Base-by-base conservation (phyloP, 164 flowering plant species). In the Magnolia officinalis region DNA sequence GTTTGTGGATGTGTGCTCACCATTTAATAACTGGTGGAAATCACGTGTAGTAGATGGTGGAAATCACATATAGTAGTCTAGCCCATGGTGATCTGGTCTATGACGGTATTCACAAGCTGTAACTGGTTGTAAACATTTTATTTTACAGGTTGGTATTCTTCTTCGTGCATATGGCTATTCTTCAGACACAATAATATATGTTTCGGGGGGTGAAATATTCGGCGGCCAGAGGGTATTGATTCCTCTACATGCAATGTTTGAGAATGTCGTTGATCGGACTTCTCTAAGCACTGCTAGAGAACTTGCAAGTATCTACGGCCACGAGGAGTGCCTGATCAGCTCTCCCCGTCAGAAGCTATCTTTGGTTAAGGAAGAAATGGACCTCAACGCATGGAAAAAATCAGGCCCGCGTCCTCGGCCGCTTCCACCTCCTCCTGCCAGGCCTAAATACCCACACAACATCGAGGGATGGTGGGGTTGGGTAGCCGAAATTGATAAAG, bases 391-490 rank as follows among this genome's bases (percentile, higher is more conserved):
- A n/a, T 94, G 96, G 99, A 94, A 87, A 84, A 87, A 74, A 59
- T 82, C 88, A 8, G 97, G 95, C 23, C 90, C 93, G 24, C 92
- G 97, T n/a, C 99, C 99, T 77, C 90, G 94, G 50, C 98, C 98
- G 19, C 97, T 91, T 72, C 92, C 98, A 65, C 99, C 99, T 11
- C 99, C 99, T 73, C 97, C 99, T 29, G 90, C 94, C 5, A 84
- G 97, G 67, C 91, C 90, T 2, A 96, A 91, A 75, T 90, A 88
- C 73, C 87, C 92, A 19, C 87, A 96, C 77, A 94, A 94, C 73
- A 86, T 91, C 26, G 99, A 96, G 79, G 99, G 99, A 3, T 96
- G 99, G 99, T 96, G 98, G 98, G 97, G 99, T 63, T 96, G 97
- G 99, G 98, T 96, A 20, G 97, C 97, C 63, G 95, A 94, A 85